Conservation (phyloP, 257 asterid species). For the Haberlea rhodopensis region DNA sequence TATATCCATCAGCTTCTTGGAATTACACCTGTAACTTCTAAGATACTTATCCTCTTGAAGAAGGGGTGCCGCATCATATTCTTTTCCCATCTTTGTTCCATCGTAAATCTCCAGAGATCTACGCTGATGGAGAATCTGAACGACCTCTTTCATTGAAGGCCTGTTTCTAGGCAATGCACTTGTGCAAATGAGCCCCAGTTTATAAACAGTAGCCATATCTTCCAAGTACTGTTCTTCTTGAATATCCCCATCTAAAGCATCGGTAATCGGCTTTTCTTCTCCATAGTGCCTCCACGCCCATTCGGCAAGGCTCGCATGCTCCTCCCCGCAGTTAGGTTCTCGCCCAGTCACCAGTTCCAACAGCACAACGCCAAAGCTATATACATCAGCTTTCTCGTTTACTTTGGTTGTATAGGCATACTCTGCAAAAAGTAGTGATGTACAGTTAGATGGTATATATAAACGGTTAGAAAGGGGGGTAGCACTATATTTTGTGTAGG, state of each 20-base stretch:
- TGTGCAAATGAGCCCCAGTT: constrained; percentile 75
- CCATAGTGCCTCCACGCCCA: constrained; percentile 79
- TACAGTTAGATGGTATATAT: constrained; percentile 3
- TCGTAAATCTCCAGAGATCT: constrained; percentile 28
- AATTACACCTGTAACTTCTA: constrained; percentile 48
- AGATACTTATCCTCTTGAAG: constrained; percentile 59
- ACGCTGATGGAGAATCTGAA: constrained; percentile 50
- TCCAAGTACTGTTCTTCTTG: constrained; percentile 47
- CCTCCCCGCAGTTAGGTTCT: constrained; percentile 60
- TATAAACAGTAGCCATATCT: constrained; percentile 50
- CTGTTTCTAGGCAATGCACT: constrained; percentile 53
- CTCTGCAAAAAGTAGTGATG: constrained; percentile 40
- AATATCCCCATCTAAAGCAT: constrained; percentile 47
- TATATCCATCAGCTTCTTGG: constrained; percentile 43
- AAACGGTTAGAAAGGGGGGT: no score
- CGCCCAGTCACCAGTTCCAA: constrained; percentile 47
- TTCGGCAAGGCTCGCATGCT: constrained; percentile 68
- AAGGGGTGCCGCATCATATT: constrained; percentile 57
- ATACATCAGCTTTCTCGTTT: constrained; percentile 43
- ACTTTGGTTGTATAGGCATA: constrained; percentile 57
- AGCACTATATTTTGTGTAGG: no score
- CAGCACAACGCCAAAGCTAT: constrained; percentile 44
- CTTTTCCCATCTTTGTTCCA: constrained; percentile 33
- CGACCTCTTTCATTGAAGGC: constrained; percentile 77
- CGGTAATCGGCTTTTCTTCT: constrained; percentile 46